phyloP scores from a whole-genome alignment of 495 filamentous ascomycete genomes.

The Margaritispora aquatica region DNA sequence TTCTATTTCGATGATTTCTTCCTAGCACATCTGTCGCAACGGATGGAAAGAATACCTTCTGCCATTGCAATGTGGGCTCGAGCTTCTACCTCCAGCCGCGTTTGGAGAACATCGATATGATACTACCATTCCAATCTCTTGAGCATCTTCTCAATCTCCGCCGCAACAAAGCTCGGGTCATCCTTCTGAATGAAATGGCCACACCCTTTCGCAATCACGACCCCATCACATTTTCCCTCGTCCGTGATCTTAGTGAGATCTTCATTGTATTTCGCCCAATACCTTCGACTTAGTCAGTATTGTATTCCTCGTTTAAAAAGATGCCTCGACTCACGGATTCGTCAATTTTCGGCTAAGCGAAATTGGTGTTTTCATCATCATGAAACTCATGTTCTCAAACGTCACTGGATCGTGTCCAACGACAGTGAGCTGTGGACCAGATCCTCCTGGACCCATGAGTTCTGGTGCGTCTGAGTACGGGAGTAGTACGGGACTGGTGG shows the following conservation, averaged over 20 bases:
- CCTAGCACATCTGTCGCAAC: no score
- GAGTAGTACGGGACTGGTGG: conserved; percentile 40
- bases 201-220: conserved; percentile 41
- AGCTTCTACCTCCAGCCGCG: no score
- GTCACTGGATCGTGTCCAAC: conserved; percentile 55
- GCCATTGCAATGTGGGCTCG: no score
- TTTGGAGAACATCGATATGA: no score
- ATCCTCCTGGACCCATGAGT: conserved; percentile 33
- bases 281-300: conserved; percentile 40
- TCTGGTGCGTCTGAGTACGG: conserved; percentile 42
- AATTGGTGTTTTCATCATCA: conserved; percentile 25
- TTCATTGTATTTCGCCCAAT: conserved; percentile 52
- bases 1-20: no score
- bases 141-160: conserved; percentile 38
- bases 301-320: neutral
- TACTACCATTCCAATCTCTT: conserved; percentile 19
- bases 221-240: conserved; percentile 32
- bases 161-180: conserved; percentile 49
- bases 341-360: conserved; percentile 8
- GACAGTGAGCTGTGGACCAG: conserved; percentile 42
- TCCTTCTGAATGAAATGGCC: conserved; percentile 55
- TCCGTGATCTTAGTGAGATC: conserved; percentile 43
- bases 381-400: conserved; percentile 45
- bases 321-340: neutral
- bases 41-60: no score